Conservation (phyloP, 352 stramenopile species). For the Pythium coloratum region DNA sequence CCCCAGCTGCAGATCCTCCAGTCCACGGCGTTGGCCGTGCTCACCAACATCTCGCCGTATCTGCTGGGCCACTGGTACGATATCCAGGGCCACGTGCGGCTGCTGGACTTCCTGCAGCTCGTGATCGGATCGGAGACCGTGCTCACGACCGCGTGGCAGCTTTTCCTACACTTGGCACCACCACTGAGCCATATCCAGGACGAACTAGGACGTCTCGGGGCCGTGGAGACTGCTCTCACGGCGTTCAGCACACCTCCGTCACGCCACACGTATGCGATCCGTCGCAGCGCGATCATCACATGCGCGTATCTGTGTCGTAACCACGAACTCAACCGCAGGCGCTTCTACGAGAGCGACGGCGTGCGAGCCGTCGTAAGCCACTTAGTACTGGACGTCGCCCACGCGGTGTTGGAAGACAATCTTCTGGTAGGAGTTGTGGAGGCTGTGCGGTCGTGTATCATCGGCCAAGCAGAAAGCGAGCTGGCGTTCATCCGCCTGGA, state of each 20-base stretch:
- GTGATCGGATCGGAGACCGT: constrained; percentile 39
- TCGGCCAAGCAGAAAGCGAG: constrained; percentile 57
- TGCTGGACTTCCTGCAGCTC: constrained; percentile 55
- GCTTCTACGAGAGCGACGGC: constrained; percentile 52
- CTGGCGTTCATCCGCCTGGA: constrained; percentile 56
- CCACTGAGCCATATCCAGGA: constrained; percentile 37
- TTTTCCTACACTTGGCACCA: constrained; percentile 52
- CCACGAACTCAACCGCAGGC: constrained; percentile 47
- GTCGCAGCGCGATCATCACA: constrained; percentile 58
- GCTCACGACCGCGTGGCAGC: constrained; percentile 46
- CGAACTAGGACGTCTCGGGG: constrained; percentile 44
- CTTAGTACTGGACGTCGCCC: constrained; percentile 48
- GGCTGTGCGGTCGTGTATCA: constrained; percentile 60
- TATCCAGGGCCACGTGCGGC: constrained; percentile 40
- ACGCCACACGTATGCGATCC: constrained; percentile 57
- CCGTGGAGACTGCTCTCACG: constrained; percentile 51
- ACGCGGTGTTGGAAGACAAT: constrained; percentile 68
- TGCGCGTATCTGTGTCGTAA: constrained; percentile 60
- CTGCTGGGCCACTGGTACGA: constrained; percentile 65
- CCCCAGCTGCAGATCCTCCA: constrained; percentile 58
- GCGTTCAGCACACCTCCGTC: constrained; percentile 49
- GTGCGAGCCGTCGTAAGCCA: constrained; percentile 42
- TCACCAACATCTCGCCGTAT: constrained; percentile 53
- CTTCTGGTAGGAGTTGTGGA: constrained; percentile 65
- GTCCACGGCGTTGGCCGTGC: constrained; percentile 51